phyloP scores from a whole-genome alignment of 2,329 filamentous ascomycete genomes.

The Lachnellula occidentalis region DNA sequence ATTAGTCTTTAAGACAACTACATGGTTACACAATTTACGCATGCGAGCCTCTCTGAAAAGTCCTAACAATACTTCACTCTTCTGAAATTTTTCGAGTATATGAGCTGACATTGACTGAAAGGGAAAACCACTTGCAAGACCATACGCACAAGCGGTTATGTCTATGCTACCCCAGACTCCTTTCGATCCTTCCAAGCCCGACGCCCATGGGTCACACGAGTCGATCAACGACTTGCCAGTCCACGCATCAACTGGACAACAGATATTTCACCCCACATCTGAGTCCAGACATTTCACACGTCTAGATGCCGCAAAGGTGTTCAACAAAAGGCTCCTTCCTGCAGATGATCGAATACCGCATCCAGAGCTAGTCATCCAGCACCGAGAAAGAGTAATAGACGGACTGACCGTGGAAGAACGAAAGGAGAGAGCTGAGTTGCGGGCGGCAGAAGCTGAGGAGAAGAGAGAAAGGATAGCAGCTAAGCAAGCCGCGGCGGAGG shows the following conservation, averaged over 20 bases:
- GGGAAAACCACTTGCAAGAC: constrained; percentile 70
- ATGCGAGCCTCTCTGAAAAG: constrained; percentile 69
- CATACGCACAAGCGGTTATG: constrained; percentile 72
- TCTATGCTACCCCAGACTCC: constrained; percentile 73
- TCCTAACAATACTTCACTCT: constrained; percentile 13
- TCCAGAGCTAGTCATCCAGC: constrained; percentile 53
- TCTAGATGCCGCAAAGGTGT: constrained; percentile 59
- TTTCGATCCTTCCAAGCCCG: constrained; percentile 53
- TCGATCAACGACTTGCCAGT: constrained; percentile 60
- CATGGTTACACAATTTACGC: constrained; percentile 80
- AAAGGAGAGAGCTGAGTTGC: constrained; percentile 24
- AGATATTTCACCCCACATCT: constrained; percentile 59
- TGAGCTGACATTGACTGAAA: constrained; percentile 35
- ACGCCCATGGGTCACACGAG: constrained; percentile 48
- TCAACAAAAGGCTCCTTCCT: constrained; percentile 54
- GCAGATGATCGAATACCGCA: constrained; percentile 58
- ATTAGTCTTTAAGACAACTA: constrained; percentile 99
- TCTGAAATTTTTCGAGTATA: constrained; percentile 8
- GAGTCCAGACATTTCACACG: constrained; percentile 60
- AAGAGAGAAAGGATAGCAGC: constrained; percentile 37
- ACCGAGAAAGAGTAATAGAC: constrained; percentile 39
- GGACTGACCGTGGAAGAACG: constrained; percentile 34
- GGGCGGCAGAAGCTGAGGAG: constrained; percentile 37
- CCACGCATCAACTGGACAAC: constrained; percentile 56
- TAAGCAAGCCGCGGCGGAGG: constrained; percentile 33